Evolutionary conservation across 169 alveolate species (phyloP), one percentile per base, ranked within the genome.

Genomic region (Prorocentrum cordatum): DNA sequence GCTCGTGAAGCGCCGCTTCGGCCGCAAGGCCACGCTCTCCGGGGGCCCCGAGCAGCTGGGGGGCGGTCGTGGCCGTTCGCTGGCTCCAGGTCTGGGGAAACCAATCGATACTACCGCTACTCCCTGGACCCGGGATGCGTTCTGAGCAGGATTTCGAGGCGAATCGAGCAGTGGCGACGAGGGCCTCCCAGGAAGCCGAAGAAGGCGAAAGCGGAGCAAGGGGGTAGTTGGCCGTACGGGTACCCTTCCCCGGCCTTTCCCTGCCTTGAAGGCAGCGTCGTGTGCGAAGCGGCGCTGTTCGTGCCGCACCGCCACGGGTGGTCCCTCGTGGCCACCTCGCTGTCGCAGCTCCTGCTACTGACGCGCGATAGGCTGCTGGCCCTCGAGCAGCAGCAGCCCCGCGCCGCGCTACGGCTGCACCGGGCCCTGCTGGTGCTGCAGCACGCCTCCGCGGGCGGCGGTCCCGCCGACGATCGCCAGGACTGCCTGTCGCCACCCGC

Each of bases 291-390:
- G 5, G 88, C 88, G 36, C 75, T 77, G 36, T 77, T 59, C 36
- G 88, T 62, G 32, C 88, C 88, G 14, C 38, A 58, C 33, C 88
- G 54, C 16, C 88, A 77, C 64, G 59, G 64, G 32, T 77, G 75
- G 75, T 77, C 88, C 33, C 45, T 77, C 42, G 58, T 77, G 2
- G 88, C 88, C 18, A 45, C 42, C 24, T 39, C 64, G n/a, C 75
- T 75, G 6, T 58, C 73, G 42, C 38, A 59, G 62, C 88, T 77
- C n/a, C 62, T 77, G 29, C 31, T 77, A 33, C 33, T 77, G 47
- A 12, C 75, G 35, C 88, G 88, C 18, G 73, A 24, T 45, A 58
- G 27, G 36, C 75, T 77, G n/a, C 47, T 77, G 75, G 47, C 36
- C 3, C 75, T 75, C 9, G 88, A 77, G 47, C 73, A 77, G 33